Base-by-base conservation (phyloP, 2,329 filamentous ascomycete genomes). In the Ophiobolus disseminans region DNA sequence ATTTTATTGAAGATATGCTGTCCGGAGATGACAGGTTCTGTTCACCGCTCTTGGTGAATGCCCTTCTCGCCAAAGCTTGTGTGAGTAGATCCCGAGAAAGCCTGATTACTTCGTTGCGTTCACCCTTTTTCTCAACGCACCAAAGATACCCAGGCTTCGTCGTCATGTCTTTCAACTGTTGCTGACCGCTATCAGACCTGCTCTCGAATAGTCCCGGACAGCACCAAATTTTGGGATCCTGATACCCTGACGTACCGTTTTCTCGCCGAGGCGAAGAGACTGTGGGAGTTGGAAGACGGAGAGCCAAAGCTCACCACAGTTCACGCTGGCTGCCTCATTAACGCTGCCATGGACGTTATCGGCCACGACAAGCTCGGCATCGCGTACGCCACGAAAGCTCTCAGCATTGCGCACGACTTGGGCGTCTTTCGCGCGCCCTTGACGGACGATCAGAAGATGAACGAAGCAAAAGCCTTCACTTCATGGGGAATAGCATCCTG, bases 1-100 rank as follows among this genome's bases (percentile, higher is more conserved):
- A 53, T 31, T 62, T 64, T 14, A 45, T 64, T 8, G 55, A 58
- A 30, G 61, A 63, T 19, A 48, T 65, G 47, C 32, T 43, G n/a
- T 35, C 45, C 10, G 44, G 46, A 22, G 38, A 32, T 8, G 42
- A 30, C 2, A 36, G 47, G 19, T 58, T 56, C 17, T 63, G 60
- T 40, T 62, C 58, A 2, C 35, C 53, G 11, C 46, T 63, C 4
- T 23, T 64, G 6, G 58, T 63, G 10, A 63, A 64, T 31, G 49
- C 60, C 19, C 28, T 62, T 9, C 42, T 64, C n/a, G 61, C 59
- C 9, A 40, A 47, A 38, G 58, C 57, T 22, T 63, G 57, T 45
- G 53, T 61, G 42, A 55, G 57, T 60, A 25, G 28, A 2, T 26
- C 9, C n/a, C n/a, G n/a, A n/a, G n/a, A n/a, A n/a, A n/a, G n/a